These are phyloP conservation scores for Iris pallida DNA, from an alignment of 116 monocot species.

Conservation along the genomic window DNA sequence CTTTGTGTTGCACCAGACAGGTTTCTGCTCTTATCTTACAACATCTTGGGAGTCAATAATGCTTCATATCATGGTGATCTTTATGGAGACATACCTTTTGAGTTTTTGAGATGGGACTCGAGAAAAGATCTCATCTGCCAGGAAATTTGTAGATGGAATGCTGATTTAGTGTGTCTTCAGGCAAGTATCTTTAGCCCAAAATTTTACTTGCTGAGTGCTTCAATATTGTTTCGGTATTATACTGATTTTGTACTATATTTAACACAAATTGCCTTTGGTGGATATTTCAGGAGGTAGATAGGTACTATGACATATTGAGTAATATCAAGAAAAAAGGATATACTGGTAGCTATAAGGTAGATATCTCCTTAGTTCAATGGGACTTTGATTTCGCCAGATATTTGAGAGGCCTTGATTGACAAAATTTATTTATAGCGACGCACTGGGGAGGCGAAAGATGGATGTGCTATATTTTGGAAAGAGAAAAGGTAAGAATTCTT, in stretches of 20 bases:
- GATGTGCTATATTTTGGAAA: slow-evolving; percentile 75
- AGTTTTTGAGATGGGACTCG: slow-evolving; percentile 43
- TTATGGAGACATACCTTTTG: slow-evolving; percentile 40
- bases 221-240: background rate
- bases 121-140: slow-evolving; percentile 40
- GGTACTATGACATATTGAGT: slow-evolving; percentile 33
- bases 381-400: background rate
- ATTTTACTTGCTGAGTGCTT: background rate
- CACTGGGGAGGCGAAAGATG: slow-evolving; percentile 55
- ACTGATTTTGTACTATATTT: background rate
- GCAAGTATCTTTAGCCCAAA: slow-evolving; percentile 20
- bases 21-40: slow-evolving; percentile 51
- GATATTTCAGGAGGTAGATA: slow-evolving; percentile 56
- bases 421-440: slow-evolving; percentile 27
- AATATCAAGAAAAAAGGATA: slow-evolving; percentile 43
- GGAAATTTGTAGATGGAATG: slow-evolving; percentile 45
- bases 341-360: slow-evolving; percentile 55
- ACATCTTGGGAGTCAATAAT: slow-evolving; percentile 59
- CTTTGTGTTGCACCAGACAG: slow-evolving; percentile 22
- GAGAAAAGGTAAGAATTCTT: slow-evolving; percentile 27
- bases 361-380: background rate
- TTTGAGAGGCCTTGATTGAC: background rate
- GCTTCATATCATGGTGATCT: slow-evolving; percentile 45
- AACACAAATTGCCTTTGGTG: background rate
- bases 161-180: slow-evolving; percentile 72